Base-by-base conservation (phyloP, 306 rosid species). In the Acacia crassicarpa region DNA sequence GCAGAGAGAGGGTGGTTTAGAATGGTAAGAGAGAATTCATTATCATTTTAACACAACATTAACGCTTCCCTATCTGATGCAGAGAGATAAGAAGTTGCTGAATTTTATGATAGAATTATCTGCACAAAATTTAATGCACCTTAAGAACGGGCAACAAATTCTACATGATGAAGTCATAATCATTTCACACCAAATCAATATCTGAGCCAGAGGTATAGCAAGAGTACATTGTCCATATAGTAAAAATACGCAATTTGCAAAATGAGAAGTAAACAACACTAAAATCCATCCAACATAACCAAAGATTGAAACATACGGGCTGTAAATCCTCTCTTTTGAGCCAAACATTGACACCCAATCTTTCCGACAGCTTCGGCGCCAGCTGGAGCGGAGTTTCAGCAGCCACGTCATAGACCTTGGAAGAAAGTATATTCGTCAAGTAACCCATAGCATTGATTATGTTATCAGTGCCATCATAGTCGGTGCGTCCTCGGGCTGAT, bases 281-380 rank as follows among this genome's bases (percentile, higher is more conserved):
- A 33, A 79, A 44, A 73, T 63, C 46, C 10, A 72, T 45, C 22
- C 43, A 46, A 10, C 15, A 61, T 27, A 15, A 56, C 38, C 22
- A 22, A 14, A 32, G 35, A 53, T 67, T 51, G 16, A 25, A 81
- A 87, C 97, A 84, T 63, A 95, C 99, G 0, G 98, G 97, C 81
- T 93, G 97, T 78, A 95, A 81, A 61, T 95, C 99, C 81, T 95
- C 99, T 63, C 99, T 87, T 74, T 95, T 95, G 78, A 95, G 95
- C 98, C 97, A 95, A 78, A 95, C 8, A 9, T 87, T 86, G 61
- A 87, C 89, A 7, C 97, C 97, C 70, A 91, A 85, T 33, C 93
- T 86, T 74, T 84, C 92, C 0, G 99, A 93, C 38, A 93, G 87
- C 87, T 86, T 93, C 8, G 92, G 84, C 33, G 97, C 98, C 46